phyloP scores from a whole-genome alignment of 75 land plant species.

The Larix kaempferi region DNA sequence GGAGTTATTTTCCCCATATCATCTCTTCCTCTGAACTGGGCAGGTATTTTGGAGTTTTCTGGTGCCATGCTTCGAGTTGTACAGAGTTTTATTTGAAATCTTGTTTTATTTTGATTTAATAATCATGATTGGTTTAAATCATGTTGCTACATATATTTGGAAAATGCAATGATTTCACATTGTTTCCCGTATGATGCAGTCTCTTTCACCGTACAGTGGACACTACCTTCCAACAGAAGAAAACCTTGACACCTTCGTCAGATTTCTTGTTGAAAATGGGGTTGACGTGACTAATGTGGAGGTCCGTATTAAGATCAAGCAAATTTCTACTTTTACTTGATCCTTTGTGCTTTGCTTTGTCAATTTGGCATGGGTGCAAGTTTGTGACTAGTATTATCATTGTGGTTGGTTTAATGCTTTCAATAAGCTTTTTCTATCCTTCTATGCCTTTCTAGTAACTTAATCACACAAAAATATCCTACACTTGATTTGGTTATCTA shows the following conservation, averaged over 20 bases:
- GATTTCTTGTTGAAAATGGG: slow-evolving; percentile 55
- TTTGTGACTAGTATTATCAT: not conserved
- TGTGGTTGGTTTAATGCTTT: not conserved
- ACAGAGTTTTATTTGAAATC: not conserved
- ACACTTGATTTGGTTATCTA: not conserved
- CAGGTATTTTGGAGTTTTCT: too few species aligned
- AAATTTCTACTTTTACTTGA: not conserved
- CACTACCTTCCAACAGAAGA: slow-evolving; percentile 94
- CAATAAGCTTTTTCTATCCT: not conserved
- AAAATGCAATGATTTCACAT: not conserved
- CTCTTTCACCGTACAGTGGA: slow-evolving; percentile 76
- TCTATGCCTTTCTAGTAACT: not conserved
- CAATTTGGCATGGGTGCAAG: not conserved
- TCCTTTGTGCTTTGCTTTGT: not conserved
- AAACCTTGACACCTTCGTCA: slow-evolving; percentile 66
- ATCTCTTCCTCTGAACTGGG: too few species aligned
- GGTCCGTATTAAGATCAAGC: slow-evolving; percentile 38
- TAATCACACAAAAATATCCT: not conserved
- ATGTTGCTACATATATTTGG: not conserved
- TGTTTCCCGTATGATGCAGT: slow-evolving; percentile 12
- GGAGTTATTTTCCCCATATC: too few species aligned
- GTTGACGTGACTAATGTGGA: slow-evolving; percentile 80
- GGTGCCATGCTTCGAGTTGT: too few species aligned
- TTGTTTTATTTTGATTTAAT: not conserved
- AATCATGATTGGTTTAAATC: not conserved